Evolutionary conservation across 192 early-diverging fungal species (phyloP), one percentile per base, ranked within the genome.

Genomic region (Coemansia sp.): DNA sequence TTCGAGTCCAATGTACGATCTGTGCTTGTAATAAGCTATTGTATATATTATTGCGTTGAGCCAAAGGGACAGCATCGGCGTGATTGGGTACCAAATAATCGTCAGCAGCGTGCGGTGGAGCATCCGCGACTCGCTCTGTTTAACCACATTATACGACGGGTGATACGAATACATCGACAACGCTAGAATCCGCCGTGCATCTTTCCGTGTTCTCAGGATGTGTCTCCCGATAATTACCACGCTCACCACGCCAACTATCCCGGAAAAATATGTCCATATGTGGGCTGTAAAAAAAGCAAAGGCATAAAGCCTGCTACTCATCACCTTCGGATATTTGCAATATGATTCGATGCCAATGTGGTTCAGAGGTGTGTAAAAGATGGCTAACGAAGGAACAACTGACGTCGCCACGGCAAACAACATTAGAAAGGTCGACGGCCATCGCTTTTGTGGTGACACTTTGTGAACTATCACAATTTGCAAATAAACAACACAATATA

Each of bases 21-120:
- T 43, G 21, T n/a, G 60, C 35, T 46, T 71, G 48, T 80, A 80
- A 59, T 80, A 65, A 15, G 44, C 14, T 12, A 80, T 49, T 16
- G 72, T 59, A 4, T 68, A n/a, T 18, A 68, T 64, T 2, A 69
- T 18, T 20, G 62, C 18, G 38, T 79, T 74, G 56, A 79, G 62
- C 77, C 77, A 79, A n/a, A 74, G 65, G 12, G 77, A 71, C 24
- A 79, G 14, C 6, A 74, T 74, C 0, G 77, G 77, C 6, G 69
- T 71, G 1, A 79, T 68, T 4, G 77, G 77, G 36, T 74, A 71
- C 77, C 77, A 79, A 30, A 74, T 66, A 15, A 79, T 71, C 10
- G 60, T 60, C n/a, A 66, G 4, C 39, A 79, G 43, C 20, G 77
- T 68, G 44, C 59, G 51, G 45, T 71, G 69, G 3, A 79, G 69